Conservation (phyloP, 805 yeast genomes). For the Teunomyces barrocoloradensis region DNA sequence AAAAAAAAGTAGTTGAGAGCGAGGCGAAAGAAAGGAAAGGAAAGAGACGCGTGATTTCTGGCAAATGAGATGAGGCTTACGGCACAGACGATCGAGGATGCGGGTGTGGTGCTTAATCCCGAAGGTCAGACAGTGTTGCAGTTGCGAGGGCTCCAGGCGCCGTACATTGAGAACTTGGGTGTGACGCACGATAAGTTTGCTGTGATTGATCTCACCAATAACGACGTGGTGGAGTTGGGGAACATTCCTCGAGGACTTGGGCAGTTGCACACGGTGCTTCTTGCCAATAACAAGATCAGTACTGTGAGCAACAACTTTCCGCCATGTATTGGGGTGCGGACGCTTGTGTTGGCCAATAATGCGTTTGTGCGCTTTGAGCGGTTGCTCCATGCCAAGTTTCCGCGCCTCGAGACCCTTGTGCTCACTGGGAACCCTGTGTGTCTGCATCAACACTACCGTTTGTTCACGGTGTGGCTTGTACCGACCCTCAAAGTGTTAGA, state of each 20-base stretch:
- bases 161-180: conserved; percentile 36
- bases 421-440: conserved; percentile 61
- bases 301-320: conserved; percentile 34
- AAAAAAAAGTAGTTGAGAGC: no score
- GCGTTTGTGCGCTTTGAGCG: conserved; percentile 43
- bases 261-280: conserved; percentile 51
- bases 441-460: conserved; percentile 52
- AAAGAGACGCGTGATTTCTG: no score
- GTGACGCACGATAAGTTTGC: conserved; percentile 35
- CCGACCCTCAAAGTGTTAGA: conserved; percentile 69
- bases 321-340: conserved; percentile 39
- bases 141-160: conserved; percentile 32
- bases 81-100: conserved; percentile 26
- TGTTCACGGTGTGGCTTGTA: conserved; percentile 54
- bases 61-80: conserved; percentile 32
- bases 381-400: conserved; percentile 31
- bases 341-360: conserved; percentile 54
- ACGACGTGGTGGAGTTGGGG: conserved; percentile 58
- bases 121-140: conserved; percentile 33
- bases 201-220: conserved; percentile 72
- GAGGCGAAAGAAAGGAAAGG: no score
- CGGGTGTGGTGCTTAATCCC: conserved; percentile 33
- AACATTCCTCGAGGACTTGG: conserved; percentile 41
- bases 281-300: conserved; percentile 61
- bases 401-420: conserved; percentile 46